These are phyloP conservation scores for Penicillium sp. DNA, from an alignment of 2,329 filamentous ascomycete genomes.

Conservation along the genomic window DNA sequence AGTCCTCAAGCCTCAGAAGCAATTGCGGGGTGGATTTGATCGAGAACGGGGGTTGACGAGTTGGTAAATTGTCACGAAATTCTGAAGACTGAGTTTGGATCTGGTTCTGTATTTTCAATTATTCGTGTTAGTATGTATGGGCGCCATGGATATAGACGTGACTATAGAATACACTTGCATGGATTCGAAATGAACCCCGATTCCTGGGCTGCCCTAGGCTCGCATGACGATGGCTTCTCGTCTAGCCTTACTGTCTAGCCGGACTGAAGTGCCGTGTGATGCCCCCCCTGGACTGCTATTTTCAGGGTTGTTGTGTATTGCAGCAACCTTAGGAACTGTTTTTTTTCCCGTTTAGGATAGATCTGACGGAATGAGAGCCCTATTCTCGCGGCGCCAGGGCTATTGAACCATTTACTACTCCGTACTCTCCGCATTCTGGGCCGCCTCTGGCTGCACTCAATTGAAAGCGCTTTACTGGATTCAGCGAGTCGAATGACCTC, in stretches of 20 bases:
- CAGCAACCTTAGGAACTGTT: too few species aligned
- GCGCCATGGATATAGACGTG: not conserved
- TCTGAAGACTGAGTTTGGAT: not conserved
- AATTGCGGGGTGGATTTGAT: slow-evolving; percentile 91
- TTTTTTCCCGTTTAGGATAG: not conserved
- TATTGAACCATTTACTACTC: not conserved
- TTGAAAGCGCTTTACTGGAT: not conserved
- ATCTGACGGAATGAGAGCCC: not conserved
- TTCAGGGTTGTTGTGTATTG: not conserved
- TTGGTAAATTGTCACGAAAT: slow-evolving; percentile 62
- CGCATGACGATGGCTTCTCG: not conserved
- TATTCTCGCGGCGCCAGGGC: not conserved
- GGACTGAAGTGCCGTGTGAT: not conserved
- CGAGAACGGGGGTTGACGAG: slow-evolving; percentile 77
- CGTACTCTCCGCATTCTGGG: not conserved
- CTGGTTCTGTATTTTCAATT: not conserved
- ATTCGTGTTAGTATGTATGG: not conserved
- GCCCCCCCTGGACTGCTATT: not conserved
- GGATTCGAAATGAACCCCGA: not conserved
- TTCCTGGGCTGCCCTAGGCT: not conserved
- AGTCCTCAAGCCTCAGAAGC: slow-evolving; percentile 83
- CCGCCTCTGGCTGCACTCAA: not conserved
- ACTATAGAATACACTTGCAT: not conserved
- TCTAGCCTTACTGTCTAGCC: slow-evolving; percentile 1
- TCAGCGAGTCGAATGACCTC: not conserved